Conservation (phyloP, 2,329 filamentous ascomycete species). For the Helminthosporium solani region DNA sequence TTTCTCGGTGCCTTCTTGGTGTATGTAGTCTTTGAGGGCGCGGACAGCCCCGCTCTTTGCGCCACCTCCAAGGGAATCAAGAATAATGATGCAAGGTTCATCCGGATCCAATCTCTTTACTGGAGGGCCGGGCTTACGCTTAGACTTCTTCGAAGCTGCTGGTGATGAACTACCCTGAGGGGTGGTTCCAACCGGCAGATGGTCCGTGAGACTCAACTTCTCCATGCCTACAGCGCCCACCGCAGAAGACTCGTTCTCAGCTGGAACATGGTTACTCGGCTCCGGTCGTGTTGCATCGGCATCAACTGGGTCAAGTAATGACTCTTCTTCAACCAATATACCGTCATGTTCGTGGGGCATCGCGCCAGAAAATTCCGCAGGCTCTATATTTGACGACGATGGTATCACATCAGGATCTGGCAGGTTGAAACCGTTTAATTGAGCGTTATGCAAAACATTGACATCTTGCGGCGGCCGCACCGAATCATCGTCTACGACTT, state of each 20-base stretch:
- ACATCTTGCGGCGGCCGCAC: not conserved
- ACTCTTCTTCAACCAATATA: conserved; percentile 24
- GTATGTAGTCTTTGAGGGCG: conserved; percentile 73
- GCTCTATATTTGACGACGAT: not conserved
- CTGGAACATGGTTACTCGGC: not conserved
- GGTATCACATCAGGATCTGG: not conserved
- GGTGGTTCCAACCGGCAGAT: conserved; percentile 9
- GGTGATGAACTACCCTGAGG: conserved; percentile 10
- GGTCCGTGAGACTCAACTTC: conserved; percentile 11
- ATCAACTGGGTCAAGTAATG: conserved; percentile 22
- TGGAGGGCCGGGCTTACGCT: conserved; percentile 19
- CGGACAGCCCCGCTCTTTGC: conserved; percentile 64
- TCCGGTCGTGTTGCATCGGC: conserved; percentile 11
- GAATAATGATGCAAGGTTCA: conserved; percentile 71
- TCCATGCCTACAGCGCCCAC: conserved; percentile 7
- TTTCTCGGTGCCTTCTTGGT: conserved; percentile 69
- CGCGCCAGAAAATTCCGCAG: not conserved
- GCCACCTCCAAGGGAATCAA: conserved; percentile 75
- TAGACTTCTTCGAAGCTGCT: conserved; percentile 19
- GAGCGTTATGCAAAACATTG: not conserved
- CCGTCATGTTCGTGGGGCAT: conserved; percentile 12
- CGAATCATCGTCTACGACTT: not conserved
- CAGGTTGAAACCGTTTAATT: not conserved
- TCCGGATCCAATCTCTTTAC: conserved; percentile 35
- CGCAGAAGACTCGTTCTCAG: conserved; percentile 3